Evolutionary conservation across 495 filamentous ascomycete genomes (phyloP).

Genomic region (Xylaria nigripes): DNA sequence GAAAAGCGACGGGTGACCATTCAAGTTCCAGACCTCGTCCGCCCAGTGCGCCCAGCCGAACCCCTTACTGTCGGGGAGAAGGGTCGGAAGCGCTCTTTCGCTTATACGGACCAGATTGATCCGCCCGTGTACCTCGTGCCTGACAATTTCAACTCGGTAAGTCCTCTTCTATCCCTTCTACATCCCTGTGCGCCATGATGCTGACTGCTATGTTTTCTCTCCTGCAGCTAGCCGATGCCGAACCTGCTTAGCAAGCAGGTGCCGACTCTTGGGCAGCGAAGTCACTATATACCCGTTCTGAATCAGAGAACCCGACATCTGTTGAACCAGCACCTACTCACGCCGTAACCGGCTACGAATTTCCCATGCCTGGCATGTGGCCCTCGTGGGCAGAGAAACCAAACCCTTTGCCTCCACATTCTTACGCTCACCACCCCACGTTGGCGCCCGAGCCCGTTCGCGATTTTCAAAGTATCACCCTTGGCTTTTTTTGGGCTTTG

Average conservation of each 20-base stretch:
- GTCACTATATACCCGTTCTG: not conserved
- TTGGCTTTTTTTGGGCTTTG: not conserved
- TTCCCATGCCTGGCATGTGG: constrained; percentile 8
- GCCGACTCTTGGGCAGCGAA: not conserved
- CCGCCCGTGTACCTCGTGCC: not conserved
- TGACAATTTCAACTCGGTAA: not conserved
- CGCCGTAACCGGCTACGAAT: not conserved
- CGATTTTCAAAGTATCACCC: not conserved
- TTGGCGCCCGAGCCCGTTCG: not conserved
- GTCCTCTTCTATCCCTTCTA: not conserved
- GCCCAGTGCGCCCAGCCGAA: not conserved
- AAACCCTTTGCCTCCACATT: not conserved
- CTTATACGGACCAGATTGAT: not conserved
- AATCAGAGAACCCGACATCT: not conserved
- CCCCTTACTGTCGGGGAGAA: not conserved
- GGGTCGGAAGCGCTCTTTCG: not conserved
- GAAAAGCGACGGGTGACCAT: not conserved
- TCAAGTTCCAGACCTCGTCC: not conserved
- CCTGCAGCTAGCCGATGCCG: constrained; percentile 5
- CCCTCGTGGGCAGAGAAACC: constrained; percentile 6
- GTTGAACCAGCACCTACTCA: not conserved
- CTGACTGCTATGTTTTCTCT: constrained; percentile 1
- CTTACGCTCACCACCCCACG: not conserved
- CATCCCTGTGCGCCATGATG: not conserved
- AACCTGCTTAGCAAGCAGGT: constrained; percentile 10